Percentiles rank a stretch among this genome's conserved stretches.
Evolutionary conservation across 139 green algal genomes (phyloP).

Genomic region (Mychonastes homosphaera): DNA sequence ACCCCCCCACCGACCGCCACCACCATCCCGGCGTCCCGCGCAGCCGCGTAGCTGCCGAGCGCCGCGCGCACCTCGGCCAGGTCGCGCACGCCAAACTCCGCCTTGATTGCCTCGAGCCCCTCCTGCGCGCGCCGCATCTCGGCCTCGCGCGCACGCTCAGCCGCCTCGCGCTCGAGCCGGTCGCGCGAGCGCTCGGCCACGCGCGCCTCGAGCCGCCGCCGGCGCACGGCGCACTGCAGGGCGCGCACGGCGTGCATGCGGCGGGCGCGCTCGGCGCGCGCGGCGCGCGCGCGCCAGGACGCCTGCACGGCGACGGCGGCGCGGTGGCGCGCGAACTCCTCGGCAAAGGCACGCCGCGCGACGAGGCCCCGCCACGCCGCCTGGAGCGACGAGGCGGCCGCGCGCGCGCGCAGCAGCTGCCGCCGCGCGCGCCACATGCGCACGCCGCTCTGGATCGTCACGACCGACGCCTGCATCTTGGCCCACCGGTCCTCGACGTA

Average conservation of each 20-base stretch:
- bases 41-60: slow-evolving; percentile 18
- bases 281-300: slow-evolving; percentile 4
- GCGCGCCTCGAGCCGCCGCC: slow-evolving; percentile 20
- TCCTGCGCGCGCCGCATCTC: slow-evolving; percentile 20
- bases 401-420: slow-evolving; percentile 3
- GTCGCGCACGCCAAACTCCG: slow-evolving; percentile 23
- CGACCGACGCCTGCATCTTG: slow-evolving; percentile 20
- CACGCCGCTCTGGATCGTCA: slow-evolving; percentile 18
- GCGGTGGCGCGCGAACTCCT: slow-evolving; percentile 12
- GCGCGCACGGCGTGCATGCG: neutral
- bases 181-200: slow-evolving; percentile 18
- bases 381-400: slow-evolving; percentile 30
- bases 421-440: slow-evolving; percentile 25
- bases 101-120: slow-evolving; percentile 29
- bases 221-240: slow-evolving; percentile 46
- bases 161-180: slow-evolving; percentile 19
- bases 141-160: slow-evolving; percentile 14
- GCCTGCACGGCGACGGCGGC: slow-evolving; percentile 28
- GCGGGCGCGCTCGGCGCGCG: neutral
- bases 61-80: slow-evolving; percentile 36
- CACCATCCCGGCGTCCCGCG: slow-evolving; percentile 5
- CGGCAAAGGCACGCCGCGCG: slow-evolving; percentile 9
- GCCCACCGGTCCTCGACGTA: slow-evolving; percentile 48
- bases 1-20: slow-evolving; percentile 9
- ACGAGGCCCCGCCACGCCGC: slow-evolving; percentile 20